These are phyloP conservation scores for Diaporthe vexans DNA, from an alignment of 2,329 filamentous ascomycete genomes.

Conservation along the genomic window DNA sequence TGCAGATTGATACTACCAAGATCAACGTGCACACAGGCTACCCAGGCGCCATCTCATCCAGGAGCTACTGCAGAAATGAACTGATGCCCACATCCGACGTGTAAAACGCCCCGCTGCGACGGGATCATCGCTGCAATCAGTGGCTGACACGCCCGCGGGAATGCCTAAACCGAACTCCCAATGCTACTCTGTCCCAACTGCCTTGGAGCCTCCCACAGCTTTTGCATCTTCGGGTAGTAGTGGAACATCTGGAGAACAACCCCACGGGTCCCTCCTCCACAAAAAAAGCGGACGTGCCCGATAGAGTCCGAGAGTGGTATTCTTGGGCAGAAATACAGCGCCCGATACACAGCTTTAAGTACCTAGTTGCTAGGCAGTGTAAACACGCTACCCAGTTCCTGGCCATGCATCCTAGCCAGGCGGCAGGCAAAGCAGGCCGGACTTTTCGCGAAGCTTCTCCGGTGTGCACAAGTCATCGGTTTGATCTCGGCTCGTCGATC, in stretches of 20 bases:
- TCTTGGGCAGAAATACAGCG: conserved; percentile 1
- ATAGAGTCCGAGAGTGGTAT: not conserved
- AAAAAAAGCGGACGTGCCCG: not conserved
- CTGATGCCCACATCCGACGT: conserved; percentile 22
- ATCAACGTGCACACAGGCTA: conserved; percentile 6
- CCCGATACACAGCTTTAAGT: not conserved
- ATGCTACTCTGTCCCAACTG: conserved; percentile 2
- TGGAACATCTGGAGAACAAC: conserved; percentile 25
- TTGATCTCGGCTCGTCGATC: not conserved
- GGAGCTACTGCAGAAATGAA: conserved; percentile 26
- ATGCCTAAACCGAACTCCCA: not conserved
- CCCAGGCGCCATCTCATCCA: not conserved
- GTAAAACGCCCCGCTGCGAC: not conserved
- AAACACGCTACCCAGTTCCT: no score
- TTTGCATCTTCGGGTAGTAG: conserved; percentile 4
- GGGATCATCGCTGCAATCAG: conserved; percentile 1
- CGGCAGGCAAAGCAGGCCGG: not conserved
- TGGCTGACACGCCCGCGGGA: not conserved
- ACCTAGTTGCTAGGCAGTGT: no score
- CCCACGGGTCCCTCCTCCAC: not conserved
- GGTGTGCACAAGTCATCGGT: not conserved
- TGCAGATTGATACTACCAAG: conserved; percentile 4
- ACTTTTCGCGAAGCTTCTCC: not conserved
- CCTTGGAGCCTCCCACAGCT: not conserved
- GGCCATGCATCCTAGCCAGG: not conserved